Evolutionary conservation across 2,329 filamentous ascomycete genomes (phyloP).

Genomic region (Colletotrichum endophyticum): DNA sequence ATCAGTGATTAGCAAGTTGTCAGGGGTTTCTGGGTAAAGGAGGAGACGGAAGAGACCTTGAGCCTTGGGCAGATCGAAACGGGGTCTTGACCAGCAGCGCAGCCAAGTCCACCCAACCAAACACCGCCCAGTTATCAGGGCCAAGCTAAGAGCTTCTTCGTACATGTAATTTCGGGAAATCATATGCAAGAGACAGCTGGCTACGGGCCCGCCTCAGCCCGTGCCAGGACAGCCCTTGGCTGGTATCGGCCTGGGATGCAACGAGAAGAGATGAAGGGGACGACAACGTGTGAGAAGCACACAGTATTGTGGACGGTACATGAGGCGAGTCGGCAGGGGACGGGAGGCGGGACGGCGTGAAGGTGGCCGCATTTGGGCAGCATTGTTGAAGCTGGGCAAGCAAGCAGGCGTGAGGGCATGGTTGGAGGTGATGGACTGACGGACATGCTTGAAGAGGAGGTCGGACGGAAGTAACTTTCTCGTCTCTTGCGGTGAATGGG

Average conservation of each 20-base stretch:
- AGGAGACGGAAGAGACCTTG: constrained; percentile 12
- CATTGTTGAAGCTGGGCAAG: neutral
- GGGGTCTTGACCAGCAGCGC: constrained; percentile 5
- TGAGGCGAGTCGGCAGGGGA: neutral
- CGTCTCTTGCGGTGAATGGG: constrained; percentile 9
- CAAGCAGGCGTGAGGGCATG: neutral
- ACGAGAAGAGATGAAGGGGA: constrained; percentile 1
- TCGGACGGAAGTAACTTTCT: constrained; percentile 9
- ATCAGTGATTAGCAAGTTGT: constrained; percentile 20
- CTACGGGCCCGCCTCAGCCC: constrained; percentile 31
- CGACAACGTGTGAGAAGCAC: neutral
- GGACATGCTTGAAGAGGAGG: neutral
- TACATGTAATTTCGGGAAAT: constrained; percentile 37
- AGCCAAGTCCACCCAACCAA: constrained; percentile 36
- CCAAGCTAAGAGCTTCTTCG: constrained; percentile 19
- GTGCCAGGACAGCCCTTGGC: constrained; percentile 30
- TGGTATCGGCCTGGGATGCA: neutral
- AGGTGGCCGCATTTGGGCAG: constrained; percentile 15
- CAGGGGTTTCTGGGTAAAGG: constrained; percentile 15
- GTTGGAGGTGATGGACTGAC: neutral
- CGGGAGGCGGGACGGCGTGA: neutral
- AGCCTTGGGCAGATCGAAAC: constrained; percentile 10
- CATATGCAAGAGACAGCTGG: constrained; percentile 35
- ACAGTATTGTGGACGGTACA: neutral
- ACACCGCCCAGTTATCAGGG: constrained; percentile 39